Evolutionary conservation across 768 basidiomycete species (phyloP).

Genomic region (Collybia mongolica): DNA sequence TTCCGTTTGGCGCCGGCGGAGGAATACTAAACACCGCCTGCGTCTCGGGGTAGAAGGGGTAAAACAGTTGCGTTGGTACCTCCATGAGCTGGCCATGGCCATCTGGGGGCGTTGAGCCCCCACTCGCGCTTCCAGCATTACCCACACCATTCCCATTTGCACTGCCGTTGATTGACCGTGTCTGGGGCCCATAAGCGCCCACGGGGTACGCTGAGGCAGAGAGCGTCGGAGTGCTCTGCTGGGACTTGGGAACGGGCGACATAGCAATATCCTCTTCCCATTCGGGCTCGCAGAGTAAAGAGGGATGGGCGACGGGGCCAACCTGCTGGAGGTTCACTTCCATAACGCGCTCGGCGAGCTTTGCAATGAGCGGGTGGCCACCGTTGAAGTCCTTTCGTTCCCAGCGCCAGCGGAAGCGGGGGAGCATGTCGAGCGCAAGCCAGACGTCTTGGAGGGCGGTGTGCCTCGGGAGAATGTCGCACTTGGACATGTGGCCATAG

Average conservation of each 20-base stretch:
- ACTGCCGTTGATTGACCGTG: conserved; percentile 33
- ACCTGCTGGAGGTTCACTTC: conserved; percentile 67
- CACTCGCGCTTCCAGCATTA: conserved; percentile 22
- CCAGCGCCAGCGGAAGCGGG: conserved; percentile 91
- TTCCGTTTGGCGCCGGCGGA: conserved; percentile 1
- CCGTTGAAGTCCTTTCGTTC: conserved; percentile 80
- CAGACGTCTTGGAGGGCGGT: conserved; percentile 80
- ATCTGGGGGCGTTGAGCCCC: conserved; percentile 34
- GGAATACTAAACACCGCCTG: conserved; percentile 12
- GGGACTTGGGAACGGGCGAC: conserved; percentile 35
- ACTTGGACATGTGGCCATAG: conserved; percentile 82
- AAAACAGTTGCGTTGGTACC: conserved; percentile 69
- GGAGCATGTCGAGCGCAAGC: conserved; percentile 86
- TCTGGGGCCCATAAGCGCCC: conserved; percentile 32
- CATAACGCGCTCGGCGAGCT: conserved; percentile 80
- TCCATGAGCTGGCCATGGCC: conserved; percentile 57
- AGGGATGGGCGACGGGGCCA: conserved; percentile 39
- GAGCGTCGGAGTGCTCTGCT: conserved; percentile 43
- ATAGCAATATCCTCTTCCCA: conserved; percentile 47
- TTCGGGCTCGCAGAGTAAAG: conserved; percentile 49
- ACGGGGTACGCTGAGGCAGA: conserved; percentile 28
- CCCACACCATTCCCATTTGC: conserved; percentile 22
- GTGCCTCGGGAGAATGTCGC: conserved; percentile 60
- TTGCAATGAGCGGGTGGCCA: conserved; percentile 81
- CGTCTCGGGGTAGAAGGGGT: conserved; percentile 73